Evolutionary conservation across 2,329 filamentous ascomycete genomes (phyloP).

Genomic region (Fusarium sambucinum): DNA sequence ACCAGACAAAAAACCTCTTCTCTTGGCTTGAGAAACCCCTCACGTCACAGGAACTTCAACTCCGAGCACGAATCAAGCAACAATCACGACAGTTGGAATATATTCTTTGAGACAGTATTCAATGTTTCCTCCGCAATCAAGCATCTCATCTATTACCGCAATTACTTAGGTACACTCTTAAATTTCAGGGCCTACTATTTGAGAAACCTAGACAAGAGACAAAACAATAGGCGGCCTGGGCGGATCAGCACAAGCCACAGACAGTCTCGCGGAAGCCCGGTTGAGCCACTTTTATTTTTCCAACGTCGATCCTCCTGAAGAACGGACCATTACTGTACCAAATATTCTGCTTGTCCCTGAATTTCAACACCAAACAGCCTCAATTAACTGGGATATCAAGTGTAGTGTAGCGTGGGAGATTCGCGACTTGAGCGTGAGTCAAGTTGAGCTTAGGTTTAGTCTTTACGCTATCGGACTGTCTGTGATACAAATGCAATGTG

Average conservation of each 20-base stretch:
- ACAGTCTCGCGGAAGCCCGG: constrained; percentile 27
- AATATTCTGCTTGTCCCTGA: constrained; percentile 12
- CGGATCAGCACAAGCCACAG: constrained; percentile 40
- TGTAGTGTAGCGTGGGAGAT: constrained; percentile 27
- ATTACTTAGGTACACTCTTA: constrained; percentile 5
- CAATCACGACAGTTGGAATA: not conserved
- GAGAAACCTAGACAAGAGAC: constrained; percentile 28
- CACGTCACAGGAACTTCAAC: constrained; percentile 37
- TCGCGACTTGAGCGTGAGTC: constrained; percentile 16
- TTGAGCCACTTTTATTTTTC: constrained; percentile 39
- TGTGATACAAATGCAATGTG: constrained; percentile 2
- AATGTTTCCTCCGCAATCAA: constrained; percentile 15
- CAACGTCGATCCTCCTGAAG: constrained; percentile 27
- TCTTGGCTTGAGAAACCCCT: constrained; percentile 29
- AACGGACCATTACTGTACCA: not conserved
- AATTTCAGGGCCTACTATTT: constrained; percentile 24
- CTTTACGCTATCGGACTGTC: constrained; percentile 16
- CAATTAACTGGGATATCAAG: not conserved
- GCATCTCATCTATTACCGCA: no score
- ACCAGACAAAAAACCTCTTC: constrained; percentile 18
- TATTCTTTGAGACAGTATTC: constrained; percentile 7
- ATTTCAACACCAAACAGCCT: constrained; percentile 17
- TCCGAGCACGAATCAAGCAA: not conserved
- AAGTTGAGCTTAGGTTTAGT: constrained; percentile 14
- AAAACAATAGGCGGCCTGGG: constrained; percentile 32